A percentile compares a stretch with the other conserved stretches of the same genome.
Evolutionary conservation across 208 protist species (phyloP).

Genomic region (Vickermania spadyakhi): DNA sequence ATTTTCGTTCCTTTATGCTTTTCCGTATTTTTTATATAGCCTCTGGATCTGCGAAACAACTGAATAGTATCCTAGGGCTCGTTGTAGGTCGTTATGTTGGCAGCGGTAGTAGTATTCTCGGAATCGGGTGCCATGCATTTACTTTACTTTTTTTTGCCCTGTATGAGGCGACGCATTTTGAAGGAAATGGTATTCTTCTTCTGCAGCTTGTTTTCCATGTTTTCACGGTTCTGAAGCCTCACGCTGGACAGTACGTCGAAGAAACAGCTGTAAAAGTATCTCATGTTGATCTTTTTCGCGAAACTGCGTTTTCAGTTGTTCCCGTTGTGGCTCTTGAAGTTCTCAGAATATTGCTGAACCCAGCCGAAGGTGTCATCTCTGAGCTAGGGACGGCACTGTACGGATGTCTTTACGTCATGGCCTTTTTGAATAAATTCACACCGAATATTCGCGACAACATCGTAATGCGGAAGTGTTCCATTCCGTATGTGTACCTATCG

Average conservation of each 20-base stretch:
- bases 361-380: constrained; percentile 23
- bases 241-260: constrained; percentile 25
- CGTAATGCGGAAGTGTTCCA: constrained; percentile 50
- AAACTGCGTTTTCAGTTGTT: constrained; percentile 32
- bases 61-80: constrained; percentile 23
- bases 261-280: constrained; percentile 25
- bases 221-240: constrained; percentile 27
- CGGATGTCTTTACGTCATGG: constrained; percentile 53
- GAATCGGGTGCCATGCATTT: constrained; percentile 21
- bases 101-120: constrained; percentile 10
- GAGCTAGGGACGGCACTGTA: constrained; percentile 23
- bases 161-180: constrained; percentile 48
- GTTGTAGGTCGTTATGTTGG: constrained; percentile 3
- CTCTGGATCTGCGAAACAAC: constrained; percentile 38
- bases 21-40: constrained; percentile 73
- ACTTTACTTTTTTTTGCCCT: constrained; percentile 50
- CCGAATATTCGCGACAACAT: constrained; percentile 81
- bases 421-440: constrained; percentile 57
- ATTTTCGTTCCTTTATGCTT: constrained; percentile 61
- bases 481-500: constrained; percentile 54
- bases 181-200: constrained; percentile 43
- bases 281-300: constrained; percentile 52
- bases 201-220: constrained; percentile 52
- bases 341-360: background rate
- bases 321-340: constrained; percentile 14